These are phyloP conservation scores for Ustulina deusta DNA, from an alignment of 2,329 filamentous ascomycete species.

Conservation along the genomic window DNA sequence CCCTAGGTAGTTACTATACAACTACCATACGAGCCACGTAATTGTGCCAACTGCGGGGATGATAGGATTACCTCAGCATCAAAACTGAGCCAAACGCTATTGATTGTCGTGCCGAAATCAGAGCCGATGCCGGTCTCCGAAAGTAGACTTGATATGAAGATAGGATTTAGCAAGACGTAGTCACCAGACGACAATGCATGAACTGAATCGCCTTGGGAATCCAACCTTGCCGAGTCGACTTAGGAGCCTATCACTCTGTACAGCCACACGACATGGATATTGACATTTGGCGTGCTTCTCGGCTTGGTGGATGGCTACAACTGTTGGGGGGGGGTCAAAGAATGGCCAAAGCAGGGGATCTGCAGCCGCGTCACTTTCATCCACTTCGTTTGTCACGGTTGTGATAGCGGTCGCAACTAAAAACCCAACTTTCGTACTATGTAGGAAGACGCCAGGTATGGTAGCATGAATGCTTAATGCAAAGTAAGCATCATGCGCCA, in stretches of 20 bases:
- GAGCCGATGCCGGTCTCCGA: slow-evolving; percentile 7
- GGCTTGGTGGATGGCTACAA: neutral
- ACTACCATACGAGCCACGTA: slow-evolving; percentile 16
- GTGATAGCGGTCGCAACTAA: slow-evolving; percentile 1
- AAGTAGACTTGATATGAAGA: neutral
- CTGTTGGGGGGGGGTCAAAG: slow-evolving; percentile 5
- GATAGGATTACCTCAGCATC: slow-evolving; percentile 12
- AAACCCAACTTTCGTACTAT: neutral
- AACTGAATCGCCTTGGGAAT: slow-evolving; percentile 2
- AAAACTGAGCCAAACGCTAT: slow-evolving; percentile 1
- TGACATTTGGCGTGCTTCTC: neutral
- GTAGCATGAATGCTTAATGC: slow-evolving; percentile 33
- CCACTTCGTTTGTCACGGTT: slow-evolving; percentile 13
- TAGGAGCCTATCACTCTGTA: neutral
- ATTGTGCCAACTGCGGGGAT: slow-evolving; percentile 1
- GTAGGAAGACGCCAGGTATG: slow-evolving; percentile 17
- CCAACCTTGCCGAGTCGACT: neutral
- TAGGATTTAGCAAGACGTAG: neutral
- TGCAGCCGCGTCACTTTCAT: slow-evolving; percentile 13
- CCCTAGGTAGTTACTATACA: neutral
- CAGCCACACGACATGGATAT: slow-evolving; percentile 6
- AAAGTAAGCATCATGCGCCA: slow-evolving; percentile 35
- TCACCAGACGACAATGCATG: slow-evolving; percentile 17
- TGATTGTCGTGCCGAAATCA: neutral
- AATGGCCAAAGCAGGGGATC: slow-evolving; percentile 5